Base-by-base conservation (phyloP, 75 land plant species). In the Adiantum capillusveneris region DNA sequence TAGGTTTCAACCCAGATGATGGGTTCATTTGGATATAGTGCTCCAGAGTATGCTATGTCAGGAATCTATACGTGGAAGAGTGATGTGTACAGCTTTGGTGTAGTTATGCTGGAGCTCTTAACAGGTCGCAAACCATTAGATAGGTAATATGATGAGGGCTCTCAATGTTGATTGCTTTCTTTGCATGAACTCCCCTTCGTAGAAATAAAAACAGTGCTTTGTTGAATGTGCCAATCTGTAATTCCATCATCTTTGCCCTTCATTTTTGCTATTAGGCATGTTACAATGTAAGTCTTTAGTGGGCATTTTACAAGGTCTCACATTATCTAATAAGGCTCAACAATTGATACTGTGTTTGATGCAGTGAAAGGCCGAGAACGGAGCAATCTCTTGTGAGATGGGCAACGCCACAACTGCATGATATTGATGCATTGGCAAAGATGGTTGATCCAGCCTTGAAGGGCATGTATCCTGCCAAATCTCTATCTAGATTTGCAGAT, bases 381-480 rank as follows among this genome's bases (percentile, higher is more conserved):
- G 99, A 95, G 62, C 99, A 95, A 63, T 84, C 92, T 12, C 74
- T 95, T 45, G 99, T 95, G 48, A 68, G 97, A 63, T 95, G 99
- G 99, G 92, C 99, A 6, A 84, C 86, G 16, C 99, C 99, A 49
- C 99, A 87, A 53, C 92, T 95, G 6, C 99, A 95, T 75, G 99
- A 95, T 66, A 95, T 95, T 61, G 99, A 95, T 76, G 99, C 99
- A 19, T 63, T 95, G 29, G 60, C 79, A 19, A 85, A 77, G 57
- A 95, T 95, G 99, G 97, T 95, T 27, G 99, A 95, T 67, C 99
- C 99, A 24, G 80, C 79, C 13, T 73, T 95, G 59, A 71, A 82
- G 73, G 99, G 92, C 31, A 78, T 90, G 25, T 95, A 90, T 60
- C 97, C 99, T 53, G 92, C 84, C n/a, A 95, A 90, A 66, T 86